phyloP scores from a whole-genome alignment of 176 grass and related monocot species.

The Ananas comosus region DNA sequence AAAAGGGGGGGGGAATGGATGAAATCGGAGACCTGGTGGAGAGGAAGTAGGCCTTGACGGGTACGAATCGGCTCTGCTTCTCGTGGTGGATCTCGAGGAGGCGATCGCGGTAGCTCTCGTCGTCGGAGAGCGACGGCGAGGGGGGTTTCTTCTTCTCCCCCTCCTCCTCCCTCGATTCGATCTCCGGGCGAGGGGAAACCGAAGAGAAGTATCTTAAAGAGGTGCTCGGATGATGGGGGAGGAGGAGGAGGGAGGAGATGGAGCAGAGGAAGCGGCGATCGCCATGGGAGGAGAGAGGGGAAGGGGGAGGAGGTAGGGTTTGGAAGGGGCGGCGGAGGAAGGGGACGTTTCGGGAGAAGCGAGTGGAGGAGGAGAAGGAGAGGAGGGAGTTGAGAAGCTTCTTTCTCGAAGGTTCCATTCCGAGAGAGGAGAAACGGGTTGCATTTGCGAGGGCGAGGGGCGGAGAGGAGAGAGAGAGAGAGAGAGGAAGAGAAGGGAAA shows the following conservation, averaged over 20 bases:
- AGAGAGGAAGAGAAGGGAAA: too few species aligned
- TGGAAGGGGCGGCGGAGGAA: conserved; percentile 6
- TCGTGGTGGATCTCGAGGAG: conserved; percentile 75
- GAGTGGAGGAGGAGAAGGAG: background rate
- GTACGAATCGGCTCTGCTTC: conserved; percentile 59
- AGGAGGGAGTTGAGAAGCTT: conserved; percentile 17
- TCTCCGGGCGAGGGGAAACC: conserved; percentile 13
- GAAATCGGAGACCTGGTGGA: conserved; percentile 53
- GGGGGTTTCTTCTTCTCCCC: background rate
- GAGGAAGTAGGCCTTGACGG: conserved; percentile 94
- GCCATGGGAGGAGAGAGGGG: conserved; percentile 1
- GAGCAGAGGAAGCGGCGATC: background rate
- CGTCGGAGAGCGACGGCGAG: conserved; percentile 35
- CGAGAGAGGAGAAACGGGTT: conserved; percentile 2
- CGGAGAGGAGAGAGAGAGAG: background rate
- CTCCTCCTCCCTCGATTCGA: conserved; percentile 33
- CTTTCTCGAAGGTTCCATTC: conserved; percentile 26
- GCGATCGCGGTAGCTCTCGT: conserved; percentile 62
- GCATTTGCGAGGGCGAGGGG: conserved; percentile 6
- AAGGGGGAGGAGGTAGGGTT: conserved; percentile 5
- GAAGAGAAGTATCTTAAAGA: conserved; percentile 22
- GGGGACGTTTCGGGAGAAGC: background rate
- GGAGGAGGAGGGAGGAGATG: conserved; percentile 14
- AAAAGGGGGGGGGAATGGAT: background rate
- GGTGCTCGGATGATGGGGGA: conserved; percentile 1